Conservation (phyloP, 1,139 yeast genomes). For the Scheffersomyces parashehatae region DNA sequence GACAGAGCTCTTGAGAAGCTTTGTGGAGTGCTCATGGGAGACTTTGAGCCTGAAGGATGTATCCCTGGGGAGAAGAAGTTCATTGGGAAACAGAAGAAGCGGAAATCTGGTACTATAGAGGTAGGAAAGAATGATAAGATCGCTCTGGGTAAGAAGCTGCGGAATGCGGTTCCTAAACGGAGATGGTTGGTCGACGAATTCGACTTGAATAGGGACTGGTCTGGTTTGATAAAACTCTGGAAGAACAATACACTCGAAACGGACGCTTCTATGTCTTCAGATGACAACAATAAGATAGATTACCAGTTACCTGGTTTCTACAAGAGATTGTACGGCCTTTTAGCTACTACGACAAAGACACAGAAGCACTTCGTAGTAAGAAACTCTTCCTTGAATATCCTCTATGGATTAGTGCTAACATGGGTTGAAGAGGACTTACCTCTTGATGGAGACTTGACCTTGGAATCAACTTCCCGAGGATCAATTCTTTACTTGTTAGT, state of each 20-base stretch:
- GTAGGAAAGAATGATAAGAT: conserved; percentile 10
- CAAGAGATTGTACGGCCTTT: conserved; percentile 32
- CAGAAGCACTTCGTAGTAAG: conserved; percentile 61
- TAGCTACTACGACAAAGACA: conserved; percentile 23
- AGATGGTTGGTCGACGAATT: conserved; percentile 66
- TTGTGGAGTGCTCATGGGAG: conserved; percentile 58
- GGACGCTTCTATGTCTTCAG: conserved; percentile 4
- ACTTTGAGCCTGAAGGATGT: conserved; percentile 51
- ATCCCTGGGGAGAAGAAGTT: conserved; percentile 57
- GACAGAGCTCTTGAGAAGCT: conserved; percentile 50
- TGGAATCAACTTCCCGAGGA: conserved; percentile 32
- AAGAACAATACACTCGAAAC: conserved; percentile 28
- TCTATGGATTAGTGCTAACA: conserved; percentile 60
- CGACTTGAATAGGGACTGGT: conserved; percentile 52
- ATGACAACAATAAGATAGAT: conserved; percentile 17
- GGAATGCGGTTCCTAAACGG: conserved; percentile 34
- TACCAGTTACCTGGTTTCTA: conserved; percentile 31
- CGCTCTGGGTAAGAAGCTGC: conserved; percentile 10
- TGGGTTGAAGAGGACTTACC: conserved; percentile 45
- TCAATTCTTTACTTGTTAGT: conserved; percentile 52
- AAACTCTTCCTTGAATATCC: conserved; percentile 55
- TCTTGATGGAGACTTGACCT: conserved; percentile 16
- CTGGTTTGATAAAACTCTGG: conserved; percentile 46
- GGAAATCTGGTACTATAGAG: conserved; percentile 13
- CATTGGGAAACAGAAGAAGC: conserved; percentile 25